Evolutionary conservation across 192 early-diverging fungal genomes (phyloP).

Genomic region (Thamnidium elegans): DNA sequence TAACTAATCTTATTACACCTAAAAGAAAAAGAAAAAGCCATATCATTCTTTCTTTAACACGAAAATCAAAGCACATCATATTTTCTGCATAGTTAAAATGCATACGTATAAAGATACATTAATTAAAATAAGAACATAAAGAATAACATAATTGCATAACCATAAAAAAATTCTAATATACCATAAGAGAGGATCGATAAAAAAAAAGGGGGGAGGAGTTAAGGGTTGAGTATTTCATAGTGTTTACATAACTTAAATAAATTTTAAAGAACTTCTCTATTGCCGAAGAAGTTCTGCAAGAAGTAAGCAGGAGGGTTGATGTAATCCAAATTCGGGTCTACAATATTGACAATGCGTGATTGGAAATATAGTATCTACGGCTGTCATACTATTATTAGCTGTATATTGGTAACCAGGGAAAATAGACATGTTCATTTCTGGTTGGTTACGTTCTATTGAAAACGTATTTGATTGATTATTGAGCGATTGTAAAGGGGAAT

Average conservation of each 20-base stretch:
- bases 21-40: too few species aligned
- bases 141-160: slow-evolving; percentile 2
- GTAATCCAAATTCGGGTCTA: slow-evolving; percentile 2
- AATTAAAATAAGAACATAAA: not conserved
- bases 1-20: too few species aligned
- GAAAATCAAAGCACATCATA: too few species aligned
- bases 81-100: not conserved
- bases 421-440: too few species aligned
- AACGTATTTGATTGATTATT: too few species aligned
- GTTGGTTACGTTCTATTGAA: not conserved
- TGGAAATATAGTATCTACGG: too few species aligned
- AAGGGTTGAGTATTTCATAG: too few species aligned
- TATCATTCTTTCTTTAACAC: too few species aligned
- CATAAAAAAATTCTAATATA: not conserved
- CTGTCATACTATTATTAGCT: too few species aligned
- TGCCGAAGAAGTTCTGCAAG: not conserved
- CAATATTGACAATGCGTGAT: slow-evolving; percentile 7
- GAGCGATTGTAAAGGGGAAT: too few species aligned
- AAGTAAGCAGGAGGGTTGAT: slow-evolving; percentile 2
- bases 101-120: not conserved
- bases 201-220: not conserved
- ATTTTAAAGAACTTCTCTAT: not conserved
- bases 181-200: too few species aligned
- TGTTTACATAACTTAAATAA: not conserved
- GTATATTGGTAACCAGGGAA: too few species aligned